phyloP scores from a whole-genome alignment of 805 yeast genomes.

The Candida nitratophila region DNA sequence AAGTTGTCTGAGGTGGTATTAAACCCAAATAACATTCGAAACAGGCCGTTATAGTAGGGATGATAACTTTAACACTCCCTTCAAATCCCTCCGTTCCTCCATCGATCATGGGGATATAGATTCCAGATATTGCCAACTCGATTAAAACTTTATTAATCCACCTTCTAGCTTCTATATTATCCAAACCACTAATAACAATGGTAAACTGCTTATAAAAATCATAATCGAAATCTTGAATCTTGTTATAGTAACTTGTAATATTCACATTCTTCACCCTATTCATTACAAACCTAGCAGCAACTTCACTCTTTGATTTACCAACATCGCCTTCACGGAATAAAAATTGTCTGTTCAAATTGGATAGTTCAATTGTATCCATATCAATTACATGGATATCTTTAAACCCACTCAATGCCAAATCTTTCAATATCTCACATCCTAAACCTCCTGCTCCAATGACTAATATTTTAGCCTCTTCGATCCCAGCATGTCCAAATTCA shows the following conservation, averaged over 20 bases:
- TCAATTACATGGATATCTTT: conserved; percentile 60
- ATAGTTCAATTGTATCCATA: conserved; percentile 78
- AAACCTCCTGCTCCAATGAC: conserved; percentile 79
- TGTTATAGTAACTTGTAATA: conserved; percentile 53
- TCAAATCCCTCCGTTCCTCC: conserved; percentile 95
- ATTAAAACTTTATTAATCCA: conserved; percentile 77
- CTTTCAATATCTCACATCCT: conserved; percentile 75
- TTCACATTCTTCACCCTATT: conserved; percentile 29
- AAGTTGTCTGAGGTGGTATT: conserved; percentile 51
- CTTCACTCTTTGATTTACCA: conserved; percentile 59
- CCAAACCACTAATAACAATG: conserved; percentile 80
- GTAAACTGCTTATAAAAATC: conserved; percentile 63
- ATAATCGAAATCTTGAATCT: conserved; percentile 55
- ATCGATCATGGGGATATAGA: conserved; percentile 68
- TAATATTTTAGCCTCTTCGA: conserved; percentile 21
- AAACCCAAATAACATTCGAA: conserved; percentile 87
- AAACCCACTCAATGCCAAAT: conserved; percentile 66
- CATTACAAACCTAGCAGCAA: conserved; percentile 53
- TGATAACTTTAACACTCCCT: conserved; percentile 83
- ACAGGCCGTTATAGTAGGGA: conserved; percentile 83
- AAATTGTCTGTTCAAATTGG: conserved; percentile 72
- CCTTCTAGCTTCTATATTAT: conserved; percentile 81
- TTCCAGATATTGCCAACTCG: conserved; percentile 48
- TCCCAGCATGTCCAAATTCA: conserved; percentile 11
- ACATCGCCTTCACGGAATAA: conserved; percentile 55